Conservation (phyloP, 371 early-diverging fungal species). For the Batkoa obscura region DNA sequence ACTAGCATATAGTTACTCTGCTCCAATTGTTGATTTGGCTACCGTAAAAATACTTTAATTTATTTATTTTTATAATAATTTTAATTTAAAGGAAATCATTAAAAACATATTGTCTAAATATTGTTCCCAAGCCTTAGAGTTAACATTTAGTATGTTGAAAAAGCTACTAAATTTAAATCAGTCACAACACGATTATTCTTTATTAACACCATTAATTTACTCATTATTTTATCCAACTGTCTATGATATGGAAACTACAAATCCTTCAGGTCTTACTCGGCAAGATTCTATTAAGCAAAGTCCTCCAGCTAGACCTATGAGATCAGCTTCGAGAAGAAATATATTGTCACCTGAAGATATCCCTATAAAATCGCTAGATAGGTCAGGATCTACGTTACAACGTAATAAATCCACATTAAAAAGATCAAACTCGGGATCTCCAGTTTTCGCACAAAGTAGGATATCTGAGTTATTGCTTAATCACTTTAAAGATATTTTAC, state of each 20-base stretch:
- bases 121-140: neutral
- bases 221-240: slow-evolving; percentile 1
- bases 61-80: neutral
- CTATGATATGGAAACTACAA: neutral
- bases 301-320: neutral
- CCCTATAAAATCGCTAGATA: neutral
- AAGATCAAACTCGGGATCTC: neutral
- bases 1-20: neutral
- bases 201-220: neutral
- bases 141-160: neutral
- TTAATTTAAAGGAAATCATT: neutral
- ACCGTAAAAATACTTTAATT: neutral
- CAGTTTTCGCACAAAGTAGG: neutral
- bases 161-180: neutral
- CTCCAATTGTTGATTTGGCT: neutral
- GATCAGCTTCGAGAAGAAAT: neutral
- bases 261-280: neutral
- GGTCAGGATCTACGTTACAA: no score
- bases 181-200: neutral
- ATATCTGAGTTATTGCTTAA: neutral
- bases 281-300: neutral
- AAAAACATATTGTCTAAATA: neutral
- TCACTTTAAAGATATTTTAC: neutral
- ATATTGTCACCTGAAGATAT: neutral
- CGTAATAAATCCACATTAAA: neutral